phyloP scores from a whole-genome alignment of 352 stramenopile genomes.

The Chrysophaeum taylorii region DNA sequence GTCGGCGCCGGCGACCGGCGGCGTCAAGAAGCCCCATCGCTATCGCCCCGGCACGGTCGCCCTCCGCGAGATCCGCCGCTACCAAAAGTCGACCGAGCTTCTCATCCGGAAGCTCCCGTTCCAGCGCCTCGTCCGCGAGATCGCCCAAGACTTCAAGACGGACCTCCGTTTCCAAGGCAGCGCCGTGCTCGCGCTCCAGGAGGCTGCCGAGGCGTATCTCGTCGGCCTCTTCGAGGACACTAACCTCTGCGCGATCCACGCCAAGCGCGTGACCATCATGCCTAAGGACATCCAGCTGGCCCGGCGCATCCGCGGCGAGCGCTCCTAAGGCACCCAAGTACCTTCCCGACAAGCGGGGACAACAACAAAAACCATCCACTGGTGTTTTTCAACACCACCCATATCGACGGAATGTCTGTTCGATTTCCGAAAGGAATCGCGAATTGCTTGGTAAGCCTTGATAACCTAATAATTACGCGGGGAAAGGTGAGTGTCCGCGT shows the following conservation, averaged over 20 bases:
- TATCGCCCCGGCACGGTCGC: constrained; percentile 72
- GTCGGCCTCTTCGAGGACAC: constrained; percentile 81
- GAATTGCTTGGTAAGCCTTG: too few relatives aligned
- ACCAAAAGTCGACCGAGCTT: constrained; percentile 81
- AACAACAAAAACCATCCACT: too few relatives aligned
- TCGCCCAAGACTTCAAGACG: constrained; percentile 80
- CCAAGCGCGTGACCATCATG: constrained; percentile 73
- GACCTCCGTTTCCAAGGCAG: constrained; percentile 89
- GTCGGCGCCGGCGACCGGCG: constrained; percentile 45
- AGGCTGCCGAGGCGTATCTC: constrained; percentile 71
- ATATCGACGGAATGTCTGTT: too few relatives aligned
- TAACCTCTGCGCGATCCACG: constrained; percentile 80
- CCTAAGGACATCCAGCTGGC: constrained; percentile 66
- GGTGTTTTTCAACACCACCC: too few relatives aligned
- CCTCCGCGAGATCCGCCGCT: constrained; percentile 76
- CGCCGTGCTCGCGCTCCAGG: constrained; percentile 73
- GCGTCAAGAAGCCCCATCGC: constrained; percentile 58
- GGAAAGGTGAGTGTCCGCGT: too few relatives aligned
- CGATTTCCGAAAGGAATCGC: too few relatives aligned
- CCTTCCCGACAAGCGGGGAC: too few relatives aligned
- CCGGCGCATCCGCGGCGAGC: constrained; percentile 51
- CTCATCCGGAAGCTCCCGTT: constrained; percentile 76
- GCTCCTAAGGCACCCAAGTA: not conserved
- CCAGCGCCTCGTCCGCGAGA: constrained; percentile 54
- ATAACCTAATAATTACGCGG: too few relatives aligned